These are phyloP conservation scores for Moesziomyces globuligerus DNA, from an alignment of 1,284 basidiomycete genomes.

Conservation along the genomic window DNA sequence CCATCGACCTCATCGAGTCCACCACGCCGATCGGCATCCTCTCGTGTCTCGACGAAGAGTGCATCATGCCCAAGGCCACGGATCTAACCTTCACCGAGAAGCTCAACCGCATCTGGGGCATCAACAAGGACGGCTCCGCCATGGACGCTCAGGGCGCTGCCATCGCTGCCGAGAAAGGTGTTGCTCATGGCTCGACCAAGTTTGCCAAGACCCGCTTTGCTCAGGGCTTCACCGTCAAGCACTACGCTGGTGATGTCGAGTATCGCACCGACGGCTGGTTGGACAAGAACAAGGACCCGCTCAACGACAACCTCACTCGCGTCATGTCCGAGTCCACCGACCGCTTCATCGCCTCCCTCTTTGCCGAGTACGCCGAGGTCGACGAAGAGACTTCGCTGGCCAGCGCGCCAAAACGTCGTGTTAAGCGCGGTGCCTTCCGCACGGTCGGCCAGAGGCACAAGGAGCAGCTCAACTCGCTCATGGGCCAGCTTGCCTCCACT, in stretches of 20 bases:
- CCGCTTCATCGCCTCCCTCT: conserved; percentile 82
- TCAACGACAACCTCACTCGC: conserved; percentile 94
- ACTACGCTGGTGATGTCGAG: conserved; percentile 97
- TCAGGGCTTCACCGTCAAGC: conserved; percentile 91
- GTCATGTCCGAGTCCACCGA: conserved; percentile 86
- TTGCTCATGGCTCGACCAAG: conserved; percentile 72
- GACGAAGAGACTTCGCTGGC: conserved; percentile 72
- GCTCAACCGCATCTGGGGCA: conserved; percentile 70
- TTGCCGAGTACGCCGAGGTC: conserved; percentile 79
- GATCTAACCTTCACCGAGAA: conserved; percentile 96
- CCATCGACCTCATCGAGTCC: conserved; percentile 96
- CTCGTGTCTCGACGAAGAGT: conserved; percentile 95
- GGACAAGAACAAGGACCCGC: conserved; percentile 99
- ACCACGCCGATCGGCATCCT: conserved; percentile 82
- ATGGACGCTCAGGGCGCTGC: conserved; percentile 47
- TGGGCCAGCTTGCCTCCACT: conserved; percentile 89
- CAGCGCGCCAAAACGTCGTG: conserved; percentile 73
- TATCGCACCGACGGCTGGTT: conserved; percentile 97
- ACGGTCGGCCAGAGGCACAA: conserved; percentile 96
- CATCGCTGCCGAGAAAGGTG: conserved; percentile 50
- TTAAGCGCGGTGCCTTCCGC: conserved; percentile 96
- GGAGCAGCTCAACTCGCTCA: conserved; percentile 91
- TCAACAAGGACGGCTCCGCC: conserved; percentile 57
- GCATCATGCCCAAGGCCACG: conserved; percentile 98
- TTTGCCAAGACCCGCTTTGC: conserved; percentile 89